Evolutionary conservation across 2,329 filamentous ascomycete genomes (phyloP).

Genomic region (Colletotrichum gigasporum): DNA sequence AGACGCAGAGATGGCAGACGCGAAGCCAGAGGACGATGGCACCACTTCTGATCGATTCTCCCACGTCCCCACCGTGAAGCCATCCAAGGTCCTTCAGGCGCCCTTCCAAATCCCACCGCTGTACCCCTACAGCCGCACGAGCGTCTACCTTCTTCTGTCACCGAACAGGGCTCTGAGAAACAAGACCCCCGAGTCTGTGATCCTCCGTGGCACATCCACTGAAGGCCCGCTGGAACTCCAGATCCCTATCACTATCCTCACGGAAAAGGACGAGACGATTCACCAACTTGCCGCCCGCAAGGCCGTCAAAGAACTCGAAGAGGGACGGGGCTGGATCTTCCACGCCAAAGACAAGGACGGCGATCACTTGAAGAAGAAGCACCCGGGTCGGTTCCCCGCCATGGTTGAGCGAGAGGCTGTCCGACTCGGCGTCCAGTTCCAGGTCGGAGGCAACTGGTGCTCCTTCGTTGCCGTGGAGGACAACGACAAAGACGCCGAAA

Average conservation of each 20-base stretch:
- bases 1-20: slow-evolving; percentile 38
- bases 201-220: slow-evolving; percentile 64
- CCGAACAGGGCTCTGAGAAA: slow-evolving; percentile 51
- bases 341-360: slow-evolving; percentile 59
- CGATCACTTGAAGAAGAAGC: slow-evolving; percentile 54
- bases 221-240: slow-evolving; percentile 70
- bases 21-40: slow-evolving; percentile 30
- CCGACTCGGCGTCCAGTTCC: slow-evolving; percentile 70
- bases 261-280: slow-evolving; percentile 61
- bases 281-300: slow-evolving; percentile 78
- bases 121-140: slow-evolving; percentile 73
- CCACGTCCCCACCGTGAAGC: slow-evolving; percentile 60
- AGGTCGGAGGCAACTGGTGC: slow-evolving; percentile 75
- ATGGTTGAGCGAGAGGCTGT: slow-evolving; percentile 74
- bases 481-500: slow-evolving; percentile 28
- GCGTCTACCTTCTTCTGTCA: slow-evolving; percentile 72
- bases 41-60: slow-evolving; percentile 47
- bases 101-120: slow-evolving; percentile 71
- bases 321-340: slow-evolving; percentile 73
- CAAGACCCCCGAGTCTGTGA: slow-evolving; percentile 61
- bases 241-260: slow-evolving; percentile 66
- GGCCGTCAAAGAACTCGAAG: slow-evolving; percentile 74
- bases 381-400: slow-evolving; percentile 62
- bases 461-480: slow-evolving; percentile 76
- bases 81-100: slow-evolving; percentile 70